Evolutionary conservation across 2,329 filamentous ascomycete species (phyloP), one percentile per base, ranked within the genome.

Genomic region (Bimuria novae-zelandiae): DNA sequence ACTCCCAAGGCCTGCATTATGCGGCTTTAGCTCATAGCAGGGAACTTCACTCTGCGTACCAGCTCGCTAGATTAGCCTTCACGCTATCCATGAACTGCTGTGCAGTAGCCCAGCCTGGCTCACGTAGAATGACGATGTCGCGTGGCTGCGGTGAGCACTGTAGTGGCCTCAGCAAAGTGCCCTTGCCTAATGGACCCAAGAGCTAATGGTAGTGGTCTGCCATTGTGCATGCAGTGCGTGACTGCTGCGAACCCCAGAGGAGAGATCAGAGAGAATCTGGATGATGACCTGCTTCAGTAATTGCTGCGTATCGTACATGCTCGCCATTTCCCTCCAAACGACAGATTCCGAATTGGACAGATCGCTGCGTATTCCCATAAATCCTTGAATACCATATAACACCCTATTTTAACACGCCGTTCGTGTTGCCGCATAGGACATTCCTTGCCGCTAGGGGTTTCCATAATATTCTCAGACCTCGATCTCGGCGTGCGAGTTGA

Each of bases 401-500:
- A 12, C 33, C 16, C 16, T 36, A n/a, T n/a, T n/a, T n/a, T n/a
- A n/a, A n/a, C n/a, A n/a, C n/a, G n/a, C n/a, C n/a, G n/a, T n/a
- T n/a, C n/a, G n/a, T 10, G 25, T 10, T 27, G 25, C 5, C 10
- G 25, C 25, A 10, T 27, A 27, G 25, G 19, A 39, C 14, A 23
- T 39, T 11, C 12, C 7, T 12, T 23, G 19, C 7, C 1, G 8
- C 14, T 10, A 11, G 36, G 7, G 19, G 7, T 22, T 22, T 5
- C n/a, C n/a, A n/a, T 5, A 14, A 12, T 39, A 5, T 39, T 6
- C 8, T 62, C 35, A 67, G 46, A 46, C 60, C 56, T 79, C 75
- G 23, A 58, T 43, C n/a, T 76, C 70, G 50, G 76, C 75, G 35
- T 76, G 75, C 14, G 76, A 78, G 49, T 76, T 81, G 78, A 82